Evolutionary conservation across 108 stramenopile genomes (phyloP), one percentile per base, ranked within the genome.

Genomic region (Nitzschia sp.): DNA sequence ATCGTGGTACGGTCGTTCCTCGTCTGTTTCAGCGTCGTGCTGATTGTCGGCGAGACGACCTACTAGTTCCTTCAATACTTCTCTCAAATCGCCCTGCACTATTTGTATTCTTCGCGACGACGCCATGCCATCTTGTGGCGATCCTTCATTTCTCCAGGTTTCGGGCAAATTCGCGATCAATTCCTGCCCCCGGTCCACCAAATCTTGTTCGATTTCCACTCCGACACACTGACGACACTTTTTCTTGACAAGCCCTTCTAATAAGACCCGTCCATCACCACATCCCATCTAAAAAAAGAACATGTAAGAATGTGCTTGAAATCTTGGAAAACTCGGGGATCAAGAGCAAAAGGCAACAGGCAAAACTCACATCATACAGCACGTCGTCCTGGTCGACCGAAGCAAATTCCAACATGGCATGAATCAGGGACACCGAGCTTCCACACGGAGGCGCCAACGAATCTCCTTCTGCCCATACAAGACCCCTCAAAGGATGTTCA

Each of bases 191-290:
- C 45, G 65, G 8, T 17, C 24, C 13, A 72, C 63, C 47, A 72
- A 64, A 60, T 70, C 70, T 23, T 38, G 45, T 58, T 76, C 75
- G 2, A 76, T 23, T 56, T 76, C 75, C 25, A 76, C 75, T 5
- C 75, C 75, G 15, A 75, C 67, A 36, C 66, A 68, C 17, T 31
- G 34, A 8, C 31, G 59, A 45, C 74, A 75, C 9, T 60, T 26
- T 31, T 64, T 47, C 3, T 47, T 71, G 31, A 79, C 72, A 21
- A 76, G 51, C 2, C 86, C 91, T 36, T 70, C 65, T 3, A 89
- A 34, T 27, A 87, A 59, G 29, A 92, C 51, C 5, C 91, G 65
- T 6, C 81, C 91, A 68, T 92, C 91, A 29, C 91, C 88, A 62
- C 88, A 89, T 21, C 91, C 91, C 54, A 92, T 46, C 56, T 57